A percentile compares a stretch with the other conserved stretches of the same genome.
Evolutionary conservation across 1,284 basidiomycete species (phyloP).

Genomic region (Cutaneotrichosporon dermatis): DNA sequence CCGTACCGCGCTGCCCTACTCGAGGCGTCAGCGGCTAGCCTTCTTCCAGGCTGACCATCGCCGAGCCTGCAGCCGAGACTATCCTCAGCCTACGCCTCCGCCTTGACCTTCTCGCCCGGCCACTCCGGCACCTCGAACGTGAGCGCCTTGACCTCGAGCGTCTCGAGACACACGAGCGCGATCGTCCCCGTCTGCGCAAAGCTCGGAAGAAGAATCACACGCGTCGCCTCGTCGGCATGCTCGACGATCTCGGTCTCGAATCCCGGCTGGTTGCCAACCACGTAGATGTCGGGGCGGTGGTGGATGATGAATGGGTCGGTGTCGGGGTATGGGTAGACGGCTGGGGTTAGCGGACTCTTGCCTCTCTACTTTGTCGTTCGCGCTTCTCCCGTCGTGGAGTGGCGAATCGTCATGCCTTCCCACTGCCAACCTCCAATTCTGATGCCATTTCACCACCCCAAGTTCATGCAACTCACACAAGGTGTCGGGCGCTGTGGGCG

Average conservation of each 20-base stretch:
- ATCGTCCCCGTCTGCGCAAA: slow-evolving; percentile 65
- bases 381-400: too few species aligned
- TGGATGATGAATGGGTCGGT: slow-evolving; percentile 84
- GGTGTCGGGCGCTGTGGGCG: slow-evolving; percentile 96
- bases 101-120: slow-evolving; percentile 28
- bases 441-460: too few species aligned
- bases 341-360: slow-evolving; percentile 18
- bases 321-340: slow-evolving; percentile 91
- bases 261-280: slow-evolving; percentile 84
- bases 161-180: slow-evolving; percentile 61
- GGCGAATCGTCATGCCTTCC: too few species aligned
- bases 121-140: slow-evolving; percentile 46
- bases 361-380: too few species aligned
- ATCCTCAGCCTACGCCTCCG: not conserved
- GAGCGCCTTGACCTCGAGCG: slow-evolving; percentile 54
- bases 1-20: too few species aligned
- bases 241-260: slow-evolving; percentile 70
- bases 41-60: too few species aligned
- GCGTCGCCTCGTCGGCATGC: slow-evolving; percentile 47
- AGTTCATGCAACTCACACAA: slow-evolving; percentile 54
- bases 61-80: too few species aligned
- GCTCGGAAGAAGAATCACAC: slow-evolving; percentile 76
- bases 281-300: slow-evolving; percentile 80
- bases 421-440: too few species aligned
- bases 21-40: too few species aligned